phyloP scores from a whole-genome alignment of 2,329 filamentous ascomycete genomes.

The Fusarium multiceps region DNA sequence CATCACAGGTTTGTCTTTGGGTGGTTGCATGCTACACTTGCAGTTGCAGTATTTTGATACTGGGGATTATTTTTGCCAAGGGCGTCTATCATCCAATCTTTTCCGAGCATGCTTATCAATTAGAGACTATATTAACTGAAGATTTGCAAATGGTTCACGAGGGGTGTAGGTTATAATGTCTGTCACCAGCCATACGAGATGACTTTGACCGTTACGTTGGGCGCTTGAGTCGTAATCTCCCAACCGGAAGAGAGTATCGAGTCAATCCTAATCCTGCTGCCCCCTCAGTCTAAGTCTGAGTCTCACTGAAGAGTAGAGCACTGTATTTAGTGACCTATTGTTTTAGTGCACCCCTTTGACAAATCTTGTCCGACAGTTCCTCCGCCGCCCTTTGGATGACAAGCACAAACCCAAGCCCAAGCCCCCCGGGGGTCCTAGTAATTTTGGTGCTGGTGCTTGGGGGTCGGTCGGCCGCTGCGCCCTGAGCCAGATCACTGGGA shows the following conservation, averaged over 20 bases:
- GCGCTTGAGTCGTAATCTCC: conserved; percentile 23
- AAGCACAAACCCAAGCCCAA: conserved; percentile 11
- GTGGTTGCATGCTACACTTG: conserved; percentile 24
- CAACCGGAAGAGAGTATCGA: conserved; percentile 14
- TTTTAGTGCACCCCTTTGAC: conserved; percentile 19
- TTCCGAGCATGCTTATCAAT: conserved; percentile 31
- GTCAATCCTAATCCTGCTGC: background rate
- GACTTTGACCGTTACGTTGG: conserved; percentile 11
- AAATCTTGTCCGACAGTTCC: conserved; percentile 15
- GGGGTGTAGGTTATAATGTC: background rate
- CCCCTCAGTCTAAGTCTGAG: background rate
- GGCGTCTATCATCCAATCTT: conserved; percentile 17
- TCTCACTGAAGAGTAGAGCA: background rate
- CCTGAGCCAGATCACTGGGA: conserved; percentile 41
- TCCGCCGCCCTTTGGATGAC: conserved; percentile 21
- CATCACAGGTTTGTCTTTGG: conserved; percentile 16
- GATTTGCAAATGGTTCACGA: conserved; percentile 1
- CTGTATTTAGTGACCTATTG: background rate
- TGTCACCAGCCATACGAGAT: conserved; percentile 30
- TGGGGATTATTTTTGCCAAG: background rate
- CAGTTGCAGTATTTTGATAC: conserved; percentile 6
- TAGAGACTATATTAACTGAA: background rate
- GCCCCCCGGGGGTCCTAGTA: background rate
- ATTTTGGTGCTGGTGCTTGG: conserved; percentile 15
- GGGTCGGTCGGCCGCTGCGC: conserved; percentile 29